Conservation (phyloP, 257 asterid species). For the Solanum chmielewskii region DNA sequence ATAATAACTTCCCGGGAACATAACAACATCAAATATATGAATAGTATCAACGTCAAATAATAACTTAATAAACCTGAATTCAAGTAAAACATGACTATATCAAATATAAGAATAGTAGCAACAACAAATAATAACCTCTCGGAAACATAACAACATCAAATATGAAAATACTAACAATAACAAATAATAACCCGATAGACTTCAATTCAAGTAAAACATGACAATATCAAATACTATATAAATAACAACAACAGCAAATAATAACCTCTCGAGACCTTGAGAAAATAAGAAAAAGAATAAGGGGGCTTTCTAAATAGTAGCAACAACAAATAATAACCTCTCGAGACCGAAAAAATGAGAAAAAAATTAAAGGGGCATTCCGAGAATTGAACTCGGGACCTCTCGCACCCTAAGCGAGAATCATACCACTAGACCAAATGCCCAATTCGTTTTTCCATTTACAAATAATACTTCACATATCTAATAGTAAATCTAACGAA, state of each 20-base stretch:
- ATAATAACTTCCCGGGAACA: background rate
- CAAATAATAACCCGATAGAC: too few species aligned
- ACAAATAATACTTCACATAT: fast-evolving
- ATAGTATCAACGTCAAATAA: too few species aligned
- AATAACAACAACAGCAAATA: background rate
- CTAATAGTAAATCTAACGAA: background rate
- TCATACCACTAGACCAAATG: conserved; percentile 84
- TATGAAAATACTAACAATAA: too few species aligned
- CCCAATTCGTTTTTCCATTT: background rate
- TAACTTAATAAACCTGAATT: too few species aligned
- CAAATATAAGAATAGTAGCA: too few species aligned
- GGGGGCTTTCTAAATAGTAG: conserved; percentile 43
- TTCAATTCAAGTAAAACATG: too few species aligned
- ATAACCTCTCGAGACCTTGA: background rate
- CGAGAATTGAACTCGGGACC: conserved; percentile 94
- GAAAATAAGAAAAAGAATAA: too few species aligned
- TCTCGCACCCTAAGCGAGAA: conserved; percentile 90
- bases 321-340: background rate
- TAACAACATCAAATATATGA: too few species aligned
- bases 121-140: background rate
- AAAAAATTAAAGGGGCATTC: conserved; percentile 38
- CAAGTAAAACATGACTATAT: too few species aligned
- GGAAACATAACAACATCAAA: too few species aligned
- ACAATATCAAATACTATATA: too few species aligned
- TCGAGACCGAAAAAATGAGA: background rate